Evolutionary conservation across 805 yeast species (phyloP).

Genomic region (Cephaloascus albidus): DNA sequence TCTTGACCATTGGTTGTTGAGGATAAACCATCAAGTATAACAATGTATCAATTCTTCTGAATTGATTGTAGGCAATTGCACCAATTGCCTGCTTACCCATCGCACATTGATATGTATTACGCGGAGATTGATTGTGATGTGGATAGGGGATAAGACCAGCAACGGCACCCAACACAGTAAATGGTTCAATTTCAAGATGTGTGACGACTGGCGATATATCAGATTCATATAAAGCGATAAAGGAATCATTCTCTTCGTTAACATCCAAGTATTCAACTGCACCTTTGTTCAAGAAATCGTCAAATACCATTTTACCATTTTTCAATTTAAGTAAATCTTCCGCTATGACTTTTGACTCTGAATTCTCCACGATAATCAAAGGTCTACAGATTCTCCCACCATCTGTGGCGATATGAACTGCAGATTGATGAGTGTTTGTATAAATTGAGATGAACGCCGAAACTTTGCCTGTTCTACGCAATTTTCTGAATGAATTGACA

Average conservation of each 20-base stretch:
- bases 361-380: slow-evolving; percentile 74
- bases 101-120: slow-evolving; percentile 90
- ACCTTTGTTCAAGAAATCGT: slow-evolving; percentile 79
- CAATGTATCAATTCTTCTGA: slow-evolving; percentile 89
- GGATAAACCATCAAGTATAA: slow-evolving; percentile 96
- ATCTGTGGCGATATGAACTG: slow-evolving; percentile 97
- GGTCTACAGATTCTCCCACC: slow-evolving; percentile 99
- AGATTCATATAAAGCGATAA: slow-evolving; percentile 80
- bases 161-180: slow-evolving; percentile 86
- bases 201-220: slow-evolving; percentile 54
- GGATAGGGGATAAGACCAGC: slow-evolving; percentile 91
- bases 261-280: slow-evolving; percentile 94
- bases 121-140: slow-evolving; percentile 86
- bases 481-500: slow-evolving; percentile 64
- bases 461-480: slow-evolving; percentile 78
- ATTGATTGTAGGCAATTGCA: slow-evolving; percentile 95
- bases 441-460: slow-evolving; percentile 89
- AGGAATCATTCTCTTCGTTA: slow-evolving; percentile 93
- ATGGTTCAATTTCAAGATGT: slow-evolving; percentile 93
- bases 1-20: slow-evolving; percentile 98
- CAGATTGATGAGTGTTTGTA: slow-evolving; percentile 79
- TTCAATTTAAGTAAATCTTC: slow-evolving; percentile 58
- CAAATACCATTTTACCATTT: slow-evolving; percentile 74
- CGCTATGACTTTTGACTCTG: slow-evolving; percentile 59
- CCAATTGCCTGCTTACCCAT: slow-evolving; percentile 99